Conservation (phyloP, 1,284 basidiomycete genomes). For the Rhodotorula sp. region DNA sequence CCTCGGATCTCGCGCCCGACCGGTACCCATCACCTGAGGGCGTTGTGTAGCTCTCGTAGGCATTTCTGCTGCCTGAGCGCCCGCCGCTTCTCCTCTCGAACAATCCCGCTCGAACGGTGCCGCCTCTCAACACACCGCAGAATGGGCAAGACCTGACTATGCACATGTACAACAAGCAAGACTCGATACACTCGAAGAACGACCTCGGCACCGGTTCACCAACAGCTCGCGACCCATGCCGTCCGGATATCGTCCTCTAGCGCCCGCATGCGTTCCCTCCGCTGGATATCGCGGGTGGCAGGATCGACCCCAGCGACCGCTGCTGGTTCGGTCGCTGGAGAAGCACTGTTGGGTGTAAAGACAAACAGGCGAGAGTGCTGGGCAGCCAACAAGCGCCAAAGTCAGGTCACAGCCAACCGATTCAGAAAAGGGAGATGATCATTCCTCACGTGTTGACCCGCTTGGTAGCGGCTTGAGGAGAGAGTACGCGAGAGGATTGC, state of each 20-base stretch:
- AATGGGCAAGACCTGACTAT: neutral
- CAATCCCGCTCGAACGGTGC: no score
- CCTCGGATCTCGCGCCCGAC: no score
- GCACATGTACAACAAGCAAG: neutral
- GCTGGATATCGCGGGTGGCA: no score
- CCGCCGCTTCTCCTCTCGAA: no score
- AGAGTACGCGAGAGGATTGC: slow-evolving; percentile 7
- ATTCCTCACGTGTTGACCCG: neutral
- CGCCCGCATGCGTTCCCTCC: neutral
- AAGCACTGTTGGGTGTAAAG: neutral
- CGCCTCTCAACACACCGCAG: no score
- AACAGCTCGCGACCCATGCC: slow-evolving; percentile 7
- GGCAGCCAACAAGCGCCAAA: no score
- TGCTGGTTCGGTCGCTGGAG: neutral
- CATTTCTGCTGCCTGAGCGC: no score
- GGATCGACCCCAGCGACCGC: no score
- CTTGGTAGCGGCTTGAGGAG: neutral
- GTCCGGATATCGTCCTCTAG: slow-evolving; percentile 1
- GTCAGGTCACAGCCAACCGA: no score
- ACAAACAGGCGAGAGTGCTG: slow-evolving; percentile 4
- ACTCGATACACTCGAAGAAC: no score
- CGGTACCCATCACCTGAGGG: no score
- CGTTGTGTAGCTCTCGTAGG: no score
- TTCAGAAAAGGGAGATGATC: neutral
- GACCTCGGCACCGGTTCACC: neutral